Evolutionary conservation across 441 rosid genomes (phyloP).

Genomic region (Hura crepitans): DNA sequence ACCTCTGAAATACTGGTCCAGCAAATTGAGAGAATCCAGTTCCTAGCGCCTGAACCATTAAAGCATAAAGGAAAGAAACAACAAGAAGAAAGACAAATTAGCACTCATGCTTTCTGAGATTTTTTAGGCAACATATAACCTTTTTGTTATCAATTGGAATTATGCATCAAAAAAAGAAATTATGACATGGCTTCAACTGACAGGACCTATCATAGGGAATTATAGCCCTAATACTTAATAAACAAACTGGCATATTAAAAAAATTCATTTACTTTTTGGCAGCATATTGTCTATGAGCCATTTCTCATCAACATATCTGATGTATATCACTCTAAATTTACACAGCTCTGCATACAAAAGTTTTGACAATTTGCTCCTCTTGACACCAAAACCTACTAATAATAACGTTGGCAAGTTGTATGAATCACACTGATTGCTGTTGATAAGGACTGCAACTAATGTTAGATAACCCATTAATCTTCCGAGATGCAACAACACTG

Average conservation of each 20-base stretch:
- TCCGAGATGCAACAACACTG: background rate
- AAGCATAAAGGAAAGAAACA: background rate
- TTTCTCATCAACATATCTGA: background rate
- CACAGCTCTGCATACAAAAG: background rate
- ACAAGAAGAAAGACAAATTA: background rate
- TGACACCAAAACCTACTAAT: background rate
- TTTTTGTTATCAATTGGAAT: background rate
- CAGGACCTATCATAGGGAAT: background rate
- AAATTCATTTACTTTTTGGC: background rate
- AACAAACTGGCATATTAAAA: background rate
- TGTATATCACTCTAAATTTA: background rate
- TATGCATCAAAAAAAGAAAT: background rate
- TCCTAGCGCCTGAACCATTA: slow-evolving; percentile 69
- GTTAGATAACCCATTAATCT: background rate
- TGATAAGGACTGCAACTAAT: background rate
- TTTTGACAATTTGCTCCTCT: background rate
- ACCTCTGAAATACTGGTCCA: slow-evolving; percentile 88
- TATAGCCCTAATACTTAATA: background rate
- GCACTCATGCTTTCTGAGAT: background rate
- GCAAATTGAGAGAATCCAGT: slow-evolving; percentile 85
- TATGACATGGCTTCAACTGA: background rate
- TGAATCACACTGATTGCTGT: background rate
- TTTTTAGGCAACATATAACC: background rate
- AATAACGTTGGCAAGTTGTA: background rate
- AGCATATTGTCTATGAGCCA: background rate